Base-by-base conservation (phyloP, 2,329 filamentous ascomycete species). In the Coleophoma cylindrospora region DNA sequence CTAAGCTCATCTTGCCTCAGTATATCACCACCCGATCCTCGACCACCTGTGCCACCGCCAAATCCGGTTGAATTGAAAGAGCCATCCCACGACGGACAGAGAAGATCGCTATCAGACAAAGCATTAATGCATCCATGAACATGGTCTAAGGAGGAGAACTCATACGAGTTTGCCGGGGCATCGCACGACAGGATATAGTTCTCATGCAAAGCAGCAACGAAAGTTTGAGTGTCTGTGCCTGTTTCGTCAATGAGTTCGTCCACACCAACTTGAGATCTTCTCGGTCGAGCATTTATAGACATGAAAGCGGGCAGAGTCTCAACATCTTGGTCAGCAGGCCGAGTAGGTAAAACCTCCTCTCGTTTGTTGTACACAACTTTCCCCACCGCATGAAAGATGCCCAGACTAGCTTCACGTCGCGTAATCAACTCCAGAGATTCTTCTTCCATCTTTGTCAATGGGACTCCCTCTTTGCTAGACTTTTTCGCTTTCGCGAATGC, bases 281-380 rank as follows among this genome's bases (percentile, higher is more conserved):
- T 84, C 0, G 79, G 80, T 5, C 86, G 74, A 6, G 79, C 74
- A 55, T 76, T 68, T 11, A 80, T 74, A 3, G 74, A 71, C 34
- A 88, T 66, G 64, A 82, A 79, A n/a, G 66, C 59, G 5, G 86
- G 86, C 15, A 89, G 70, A 21, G 68, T 67, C 58, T 86, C 83
- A 3, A 71, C 71, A 15, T 69, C 68, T 33, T 74, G 69, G 9
- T 64, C 64, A 9, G 64, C 51, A 41, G 64, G 60, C 41, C 66
- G 58, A 12, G 75, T 68, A 4, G 67, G 64, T 4, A 69, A 67
- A 43, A 54, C 65, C 27, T 86, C 82, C 19, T 87, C 79, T 43
- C 94, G 81, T 66, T 96, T 99, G 72, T 99, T 99, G 72, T 97
- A 95, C 1, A 97, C 85, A 2, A 99, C 89, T 65, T 94, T 96